Conservation (phyloP, 2,329 filamentous ascomycete genomes). For the Alternaria sp. region DNA sequence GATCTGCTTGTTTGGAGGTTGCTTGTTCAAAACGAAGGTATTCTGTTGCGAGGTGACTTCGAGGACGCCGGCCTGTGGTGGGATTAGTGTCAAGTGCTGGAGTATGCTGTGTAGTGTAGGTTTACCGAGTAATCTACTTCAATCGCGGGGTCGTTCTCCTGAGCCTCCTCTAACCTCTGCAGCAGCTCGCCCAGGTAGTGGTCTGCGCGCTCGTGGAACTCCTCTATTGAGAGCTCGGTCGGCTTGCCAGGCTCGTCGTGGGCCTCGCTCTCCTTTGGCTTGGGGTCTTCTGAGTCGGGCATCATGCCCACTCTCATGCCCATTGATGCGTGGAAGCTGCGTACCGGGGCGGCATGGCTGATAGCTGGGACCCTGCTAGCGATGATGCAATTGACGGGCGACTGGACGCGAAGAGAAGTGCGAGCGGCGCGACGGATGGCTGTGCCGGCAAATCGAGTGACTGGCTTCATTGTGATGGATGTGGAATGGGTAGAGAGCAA, state of each 20-base stretch:
- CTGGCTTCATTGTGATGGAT: slow-evolving; percentile 32
- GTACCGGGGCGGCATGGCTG: slow-evolving; percentile 18
- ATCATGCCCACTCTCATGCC: slow-evolving; percentile 49
- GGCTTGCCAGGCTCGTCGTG: slow-evolving; percentile 58
- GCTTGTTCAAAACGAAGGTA: slow-evolving; percentile 96
- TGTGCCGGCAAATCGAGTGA: slow-evolving; percentile 30
- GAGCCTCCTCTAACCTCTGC: slow-evolving; percentile 72
- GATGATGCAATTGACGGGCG: slow-evolving; percentile 39
- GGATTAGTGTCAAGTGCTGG: slow-evolving; percentile 16
- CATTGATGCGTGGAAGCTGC: slow-evolving; percentile 40
- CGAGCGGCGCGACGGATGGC: slow-evolving; percentile 36
- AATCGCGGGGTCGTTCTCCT: slow-evolving; percentile 77
- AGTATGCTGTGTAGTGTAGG: slow-evolving; percentile 24
- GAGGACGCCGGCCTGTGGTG: slow-evolving; percentile 82
- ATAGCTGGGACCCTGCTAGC: slow-evolving; percentile 25
- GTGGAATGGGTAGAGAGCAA: not conserved
- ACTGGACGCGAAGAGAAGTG: slow-evolving; percentile 30
- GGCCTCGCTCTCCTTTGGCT: slow-evolving; percentile 47
- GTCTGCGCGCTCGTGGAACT: slow-evolving; percentile 83
- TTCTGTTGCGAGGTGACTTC: slow-evolving; percentile 74
- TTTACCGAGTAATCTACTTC: slow-evolving; percentile 91
- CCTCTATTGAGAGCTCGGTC: slow-evolving; percentile 70
- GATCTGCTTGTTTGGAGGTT: slow-evolving; percentile 96
- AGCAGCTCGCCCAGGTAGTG: slow-evolving; percentile 72
- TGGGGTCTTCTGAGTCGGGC: slow-evolving; percentile 56